Evolutionary conservation across 805 yeast species (phyloP), one percentile per base, ranked within the genome.

Genomic region (Yamadazyma philogaea): DNA sequence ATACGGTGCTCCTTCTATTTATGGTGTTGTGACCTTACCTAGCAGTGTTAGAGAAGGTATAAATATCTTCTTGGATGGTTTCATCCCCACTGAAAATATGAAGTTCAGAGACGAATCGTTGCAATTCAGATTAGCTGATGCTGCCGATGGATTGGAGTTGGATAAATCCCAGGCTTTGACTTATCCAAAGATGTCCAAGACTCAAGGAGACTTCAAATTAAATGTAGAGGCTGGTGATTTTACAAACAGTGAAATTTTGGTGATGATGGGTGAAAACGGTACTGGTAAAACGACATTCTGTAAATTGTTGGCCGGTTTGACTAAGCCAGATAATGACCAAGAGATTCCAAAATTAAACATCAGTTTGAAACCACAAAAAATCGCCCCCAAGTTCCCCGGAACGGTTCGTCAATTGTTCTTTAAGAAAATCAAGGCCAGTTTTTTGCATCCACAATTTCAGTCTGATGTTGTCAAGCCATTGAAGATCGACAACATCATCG

Each of bases 251-350:
- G 99, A 93, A 74, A 93, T 93, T 56, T 77, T 93, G 58, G 99
- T 93, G 44, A 87, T 93, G 96, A 91, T 93, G 96, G 99, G 99
- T 64, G 99, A 93, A 72, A 93, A 93, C 67, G 99, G 99, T 74
- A 93, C 99, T 15, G 99, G 99, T 75, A 93, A 93, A 74, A 93
- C 99, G 32, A 93, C 99, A 12, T 83, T 93, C 74, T 91, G 97
- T 79, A 87, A 85, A 66, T 73, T 93, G 58, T 75, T 93, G 58
- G 98, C 99, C 17, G 99, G 98, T 61, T 88, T 88, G 20, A 76
- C 87, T 53, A 75, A 84, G 38, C 91, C 99, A 24, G 99, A 93
- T 68, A 78, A 77, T 53, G 87, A 87, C 44, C 63, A 72, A 47
- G 80, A 81, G 60, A 82, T 87, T 48, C 97, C 97, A 39, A 84